A percentile compares a stretch with the other conserved stretches of the same genome.
Evolutionary conservation across 2,329 filamentous ascomycete genomes (phyloP).

Genomic region (Aspergillus sp.): DNA sequence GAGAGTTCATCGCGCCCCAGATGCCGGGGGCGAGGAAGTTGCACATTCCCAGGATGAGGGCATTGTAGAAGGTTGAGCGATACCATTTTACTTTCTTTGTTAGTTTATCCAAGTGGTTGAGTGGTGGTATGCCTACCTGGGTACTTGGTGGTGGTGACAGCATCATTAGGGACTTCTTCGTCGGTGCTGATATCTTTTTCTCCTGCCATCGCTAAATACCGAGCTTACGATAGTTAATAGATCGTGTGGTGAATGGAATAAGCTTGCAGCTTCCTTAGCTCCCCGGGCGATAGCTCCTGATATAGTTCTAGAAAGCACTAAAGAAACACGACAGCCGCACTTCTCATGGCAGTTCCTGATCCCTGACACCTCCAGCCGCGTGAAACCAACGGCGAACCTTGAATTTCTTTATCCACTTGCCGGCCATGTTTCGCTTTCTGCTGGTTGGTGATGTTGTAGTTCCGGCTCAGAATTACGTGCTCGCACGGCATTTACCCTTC

Average conservation of each 20-base stretch:
- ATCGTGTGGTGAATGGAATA: not conserved
- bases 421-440: not conserved
- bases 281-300: not conserved
- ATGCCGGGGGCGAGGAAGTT: conserved; percentile 71
- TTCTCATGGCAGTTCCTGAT: not conserved
- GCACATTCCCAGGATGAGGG: conserved; percentile 68
- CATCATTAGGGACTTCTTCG: conserved; percentile 17
- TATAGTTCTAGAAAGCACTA: not conserved
- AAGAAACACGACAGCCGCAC: not conserved
- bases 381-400: not conserved
- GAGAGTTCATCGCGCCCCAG: conserved; percentile 71
- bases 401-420: not conserved
- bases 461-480: conserved; percentile 31
- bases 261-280: not conserved
- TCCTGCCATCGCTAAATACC: not conserved
- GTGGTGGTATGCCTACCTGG: conserved; percentile 5
- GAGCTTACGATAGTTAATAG: no score
- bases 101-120: not conserved
- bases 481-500: conserved; percentile 25
- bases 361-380: not conserved
- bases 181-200: conserved; percentile 22
- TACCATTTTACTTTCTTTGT: conserved; percentile 62
- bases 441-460: conserved; percentile 25
- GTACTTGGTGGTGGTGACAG: conserved; percentile 1
- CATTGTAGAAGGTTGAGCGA: conserved; percentile 71